Evolutionary conservation across 2,329 filamentous ascomycete species (phyloP).

Genomic region (Trichoderma sp.): DNA sequence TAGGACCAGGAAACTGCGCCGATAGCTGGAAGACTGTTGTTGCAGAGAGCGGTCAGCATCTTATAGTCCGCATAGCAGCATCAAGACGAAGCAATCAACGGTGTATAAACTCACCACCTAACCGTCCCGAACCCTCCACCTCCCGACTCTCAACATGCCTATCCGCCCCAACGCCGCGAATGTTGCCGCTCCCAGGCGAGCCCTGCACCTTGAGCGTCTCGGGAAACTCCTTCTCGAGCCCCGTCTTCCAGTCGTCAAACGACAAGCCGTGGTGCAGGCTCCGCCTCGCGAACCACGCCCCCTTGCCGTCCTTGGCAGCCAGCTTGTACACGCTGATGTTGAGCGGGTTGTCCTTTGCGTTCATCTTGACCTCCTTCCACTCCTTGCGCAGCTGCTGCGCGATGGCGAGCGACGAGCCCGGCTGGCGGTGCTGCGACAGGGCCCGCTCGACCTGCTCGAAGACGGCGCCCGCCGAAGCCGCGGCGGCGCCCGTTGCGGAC

Average conservation of each 20-base stretch:
- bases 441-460: conserved; percentile 57
- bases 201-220: conserved; percentile 74
- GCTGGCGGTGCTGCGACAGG: conserved; percentile 38
- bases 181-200: conserved; percentile 70
- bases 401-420: conserved; percentile 51
- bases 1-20: conserved; percentile 87
- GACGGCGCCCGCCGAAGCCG: conserved; percentile 55
- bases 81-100: neutral
- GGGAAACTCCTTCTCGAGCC: conserved; percentile 76
- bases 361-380: conserved; percentile 84
- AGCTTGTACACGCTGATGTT: conserved; percentile 80
- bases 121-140: conserved; percentile 60
- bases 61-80: neutral
- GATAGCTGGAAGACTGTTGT: conserved; percentile 76
- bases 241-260: conserved; percentile 76
- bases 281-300: conserved; percentile 84
- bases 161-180: conserved; percentile 85
- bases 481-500: conserved; percentile 45
- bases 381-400: conserved; percentile 68
- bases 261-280: conserved; percentile 79
- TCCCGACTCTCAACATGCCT: conserved; percentile 66
- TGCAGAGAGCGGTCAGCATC: conserved; percentile 20
- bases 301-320: conserved; percentile 74
- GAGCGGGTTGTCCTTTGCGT: conserved; percentile 71
- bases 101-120: conserved; percentile 55